These are phyloP conservation scores for Lagenidium giganteum DNA, from an alignment of 352 stramenopile genomes.

Conservation along the genomic window DNA sequence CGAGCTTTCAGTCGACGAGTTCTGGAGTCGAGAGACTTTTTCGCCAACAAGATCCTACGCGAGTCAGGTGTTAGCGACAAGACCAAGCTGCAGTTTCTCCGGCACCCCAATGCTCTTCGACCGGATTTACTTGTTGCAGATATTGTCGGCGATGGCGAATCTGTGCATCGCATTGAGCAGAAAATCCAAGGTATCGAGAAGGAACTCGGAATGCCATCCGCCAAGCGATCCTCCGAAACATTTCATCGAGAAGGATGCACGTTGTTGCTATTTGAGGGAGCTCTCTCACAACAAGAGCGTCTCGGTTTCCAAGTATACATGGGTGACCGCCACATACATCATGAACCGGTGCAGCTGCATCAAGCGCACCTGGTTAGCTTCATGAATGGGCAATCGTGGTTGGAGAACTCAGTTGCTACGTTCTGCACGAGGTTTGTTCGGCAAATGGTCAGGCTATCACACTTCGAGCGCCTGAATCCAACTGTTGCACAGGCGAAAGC, in stretches of 20 bases:
- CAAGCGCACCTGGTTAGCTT: conserved; percentile 73
- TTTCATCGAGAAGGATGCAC: conserved; percentile 62
- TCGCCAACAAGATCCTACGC: conserved; percentile 59
- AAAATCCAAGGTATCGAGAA: conserved; percentile 61
- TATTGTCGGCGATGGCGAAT: conserved; percentile 52
- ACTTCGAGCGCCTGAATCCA: conserved; percentile 58
- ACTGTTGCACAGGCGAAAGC: conserved; percentile 42
- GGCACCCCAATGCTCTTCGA: conserved; percentile 62
- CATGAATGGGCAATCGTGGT: conserved; percentile 66
- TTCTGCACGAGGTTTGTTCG: conserved; percentile 72
- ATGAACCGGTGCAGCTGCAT: conserved; percentile 47
- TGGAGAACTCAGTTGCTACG: conserved; percentile 45
- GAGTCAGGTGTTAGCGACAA: conserved; percentile 19
- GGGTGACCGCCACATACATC: conserved; percentile 38
- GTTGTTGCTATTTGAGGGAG: conserved; percentile 73
- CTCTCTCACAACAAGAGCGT: conserved; percentile 47
- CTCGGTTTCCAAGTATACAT: conserved; percentile 75
- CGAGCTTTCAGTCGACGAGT: conserved; percentile 62
- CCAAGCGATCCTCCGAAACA: conserved; percentile 29
- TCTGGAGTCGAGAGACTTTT: conserved; percentile 53
- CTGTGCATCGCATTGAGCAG: conserved; percentile 54
- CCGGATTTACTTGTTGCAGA: conserved; percentile 71
- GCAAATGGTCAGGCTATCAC: conserved; percentile 74
- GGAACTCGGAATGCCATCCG: conserved; percentile 47
- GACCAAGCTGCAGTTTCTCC: conserved; percentile 12